Conservation (phyloP, 2,329 filamentous ascomycete species). For the Stagonosporopsis tanaceti region DNA sequence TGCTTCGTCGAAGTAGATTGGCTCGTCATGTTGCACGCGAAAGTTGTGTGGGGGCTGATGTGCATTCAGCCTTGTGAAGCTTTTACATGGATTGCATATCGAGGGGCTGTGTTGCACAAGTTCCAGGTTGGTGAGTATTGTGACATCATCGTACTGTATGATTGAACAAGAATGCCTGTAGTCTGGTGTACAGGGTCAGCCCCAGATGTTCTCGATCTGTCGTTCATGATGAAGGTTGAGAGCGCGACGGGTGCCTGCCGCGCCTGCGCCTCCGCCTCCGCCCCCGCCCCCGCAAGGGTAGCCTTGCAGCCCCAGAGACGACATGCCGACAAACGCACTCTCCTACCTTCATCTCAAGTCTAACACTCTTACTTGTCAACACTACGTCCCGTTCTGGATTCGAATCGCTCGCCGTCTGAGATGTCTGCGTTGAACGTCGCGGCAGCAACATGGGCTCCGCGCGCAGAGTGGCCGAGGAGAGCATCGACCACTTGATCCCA, state of each 20-base stretch:
- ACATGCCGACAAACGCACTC: not conserved
- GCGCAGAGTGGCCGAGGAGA: constrained; percentile 2
- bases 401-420: not conserved
- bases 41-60: not conserved
- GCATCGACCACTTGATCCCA: not conserved
- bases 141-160: not conserved
- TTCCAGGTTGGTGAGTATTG: not conserved
- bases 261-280: too few species aligned
- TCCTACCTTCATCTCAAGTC: not conserved
- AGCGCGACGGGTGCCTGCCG: not conserved
- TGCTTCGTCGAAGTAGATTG: not conserved
- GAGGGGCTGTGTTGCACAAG: not conserved
- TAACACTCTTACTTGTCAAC: not conserved
- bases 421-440: not conserved
- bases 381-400: not conserved
- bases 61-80: not conserved
- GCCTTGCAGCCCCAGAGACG: not conserved
- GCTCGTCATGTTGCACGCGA: not conserved
- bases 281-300: not conserved
- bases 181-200: not conserved
- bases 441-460: not conserved
- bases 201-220: not conserved
- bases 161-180: not conserved
- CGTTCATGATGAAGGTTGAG: not conserved
- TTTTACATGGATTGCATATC: not conserved